A percentile compares a stretch with the other conserved stretches of the same genome.
Evolutionary conservation across 768 basidiomycete species (phyloP).

Genomic region (Agaricus blazei): DNA sequence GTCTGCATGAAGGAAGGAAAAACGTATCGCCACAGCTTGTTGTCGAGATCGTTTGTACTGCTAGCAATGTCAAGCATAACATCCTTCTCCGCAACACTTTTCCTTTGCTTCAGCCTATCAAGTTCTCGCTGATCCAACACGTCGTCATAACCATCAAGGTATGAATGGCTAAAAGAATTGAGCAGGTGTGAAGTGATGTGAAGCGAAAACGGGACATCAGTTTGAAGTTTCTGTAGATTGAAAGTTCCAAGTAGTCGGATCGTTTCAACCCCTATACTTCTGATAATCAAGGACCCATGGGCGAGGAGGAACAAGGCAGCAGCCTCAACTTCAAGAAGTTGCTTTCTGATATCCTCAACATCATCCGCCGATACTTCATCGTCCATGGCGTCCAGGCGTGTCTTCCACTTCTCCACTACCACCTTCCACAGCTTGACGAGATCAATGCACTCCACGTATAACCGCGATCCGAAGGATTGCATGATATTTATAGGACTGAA

Average conservation of each 20-base stretch:
- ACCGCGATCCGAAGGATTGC: slow-evolving; percentile 57
- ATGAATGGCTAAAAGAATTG: slow-evolving; percentile 44
- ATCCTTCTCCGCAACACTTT: slow-evolving; percentile 48
- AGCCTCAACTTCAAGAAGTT: slow-evolving; percentile 61
- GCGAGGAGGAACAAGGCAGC: slow-evolving; percentile 75
- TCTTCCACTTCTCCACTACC: slow-evolving; percentile 67
- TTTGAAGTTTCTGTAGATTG: slow-evolving; percentile 32
- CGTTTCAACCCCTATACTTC: slow-evolving; percentile 48
- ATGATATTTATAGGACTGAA: slow-evolving; percentile 62
- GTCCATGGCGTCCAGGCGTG: slow-evolving; percentile 36
- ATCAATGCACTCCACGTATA: slow-evolving; percentile 62
- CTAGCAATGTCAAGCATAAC: slow-evolving; percentile 66
- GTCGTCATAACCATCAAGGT: slow-evolving; percentile 62
- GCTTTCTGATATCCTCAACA: slow-evolving; percentile 34
- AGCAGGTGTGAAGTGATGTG: slow-evolving; percentile 41
- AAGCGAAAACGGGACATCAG: slow-evolving; percentile 19
- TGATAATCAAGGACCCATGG: slow-evolving; percentile 29
- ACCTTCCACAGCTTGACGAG: slow-evolving; percentile 71
- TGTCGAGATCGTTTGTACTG: slow-evolving; percentile 62
- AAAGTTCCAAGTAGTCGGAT: slow-evolving; percentile 53
- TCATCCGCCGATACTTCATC: slow-evolving; percentile 36
- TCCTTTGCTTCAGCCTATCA: slow-evolving; percentile 63
- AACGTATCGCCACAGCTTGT: slow-evolving; percentile 68
- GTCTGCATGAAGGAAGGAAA: slow-evolving; percentile 61
- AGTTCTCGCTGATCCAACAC: slow-evolving; percentile 57